Percentiles rank a stretch among this genome's conserved stretches.
Conservation (phyloP, 306 rosid species). For the Gynostemma pentaphyllum region DNA sequence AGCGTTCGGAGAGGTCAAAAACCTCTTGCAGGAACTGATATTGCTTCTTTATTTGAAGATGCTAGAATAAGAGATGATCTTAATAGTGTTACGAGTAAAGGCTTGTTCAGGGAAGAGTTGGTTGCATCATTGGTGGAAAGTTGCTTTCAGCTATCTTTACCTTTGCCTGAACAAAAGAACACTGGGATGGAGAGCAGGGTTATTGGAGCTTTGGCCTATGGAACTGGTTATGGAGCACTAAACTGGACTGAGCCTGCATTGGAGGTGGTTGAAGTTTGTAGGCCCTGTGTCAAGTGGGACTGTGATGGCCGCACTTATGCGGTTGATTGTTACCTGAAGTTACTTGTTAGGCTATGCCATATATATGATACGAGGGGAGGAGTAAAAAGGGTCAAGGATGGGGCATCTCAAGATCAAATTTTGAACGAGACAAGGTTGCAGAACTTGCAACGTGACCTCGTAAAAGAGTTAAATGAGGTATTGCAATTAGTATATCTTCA, state of each 20-base stretch:
- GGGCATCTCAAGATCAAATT: slow-evolving; percentile 98
- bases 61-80: slow-evolving; percentile 85
- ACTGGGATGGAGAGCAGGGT: slow-evolving; percentile 96
- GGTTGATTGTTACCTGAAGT: slow-evolving; percentile 90
- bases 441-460: slow-evolving; percentile 85
- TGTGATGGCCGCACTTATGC: slow-evolving; percentile 98
- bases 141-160: slow-evolving; percentile 95
- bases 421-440: slow-evolving; percentile 97
- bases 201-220: slow-evolving; percentile 97
- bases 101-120: slow-evolving; percentile 89
- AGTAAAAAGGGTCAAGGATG: slow-evolving; percentile 88
- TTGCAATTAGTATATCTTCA: not conserved
- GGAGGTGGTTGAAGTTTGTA: slow-evolving; percentile 97
- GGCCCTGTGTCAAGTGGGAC: slow-evolving; percentile 97
- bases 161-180: slow-evolving; percentile 91
- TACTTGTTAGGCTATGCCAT: slow-evolving; percentile 89
- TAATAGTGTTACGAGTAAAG: slow-evolving; percentile 69
- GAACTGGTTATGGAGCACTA: slow-evolving; percentile 98
- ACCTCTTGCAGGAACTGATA: slow-evolving; percentile 96
- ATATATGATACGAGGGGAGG: slow-evolving; percentile 94
- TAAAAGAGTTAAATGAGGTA: slow-evolving; percentile 78
- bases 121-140: slow-evolving; percentile 97
- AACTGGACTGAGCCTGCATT: slow-evolving; percentile 98
- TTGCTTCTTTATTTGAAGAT: slow-evolving; percentile 96
- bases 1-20: slow-evolving; percentile 98